A percentile compares a stretch with the other conserved stretches of the same genome.
These are phyloP conservation scores for Geoglossum glabrum DNA, from an alignment of 495 filamentous ascomycete genomes.

Conservation along the genomic window DNA sequence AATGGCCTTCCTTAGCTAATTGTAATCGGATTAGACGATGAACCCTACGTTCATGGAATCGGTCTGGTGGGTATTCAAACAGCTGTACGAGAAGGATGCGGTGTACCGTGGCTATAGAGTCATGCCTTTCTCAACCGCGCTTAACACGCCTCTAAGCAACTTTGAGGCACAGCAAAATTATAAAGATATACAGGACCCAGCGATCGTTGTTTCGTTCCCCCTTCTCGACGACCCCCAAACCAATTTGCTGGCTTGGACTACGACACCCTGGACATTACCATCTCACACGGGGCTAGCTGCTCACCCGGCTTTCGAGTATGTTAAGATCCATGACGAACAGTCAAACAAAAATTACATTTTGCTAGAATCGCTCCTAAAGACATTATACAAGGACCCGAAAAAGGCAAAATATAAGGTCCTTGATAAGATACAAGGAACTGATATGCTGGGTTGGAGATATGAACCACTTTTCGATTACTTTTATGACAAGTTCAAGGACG, in stretches of 20 bases:
- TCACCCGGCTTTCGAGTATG: constrained; percentile 80
- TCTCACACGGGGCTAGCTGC: constrained; percentile 64
- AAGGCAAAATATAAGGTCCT: constrained; percentile 90
- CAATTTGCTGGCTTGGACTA: constrained; percentile 73
- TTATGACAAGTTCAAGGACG: constrained; percentile 78
- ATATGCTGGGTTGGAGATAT: constrained; percentile 86
- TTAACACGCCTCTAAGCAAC: constrained; percentile 79
- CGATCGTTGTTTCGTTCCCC: constrained; percentile 79
- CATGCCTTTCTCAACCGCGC: constrained; percentile 86
- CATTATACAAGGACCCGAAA: constrained; percentile 89
- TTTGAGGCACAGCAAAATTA: constrained; percentile 92
- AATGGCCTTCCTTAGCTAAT: constrained; percentile 74
- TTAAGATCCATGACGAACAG: constrained; percentile 72
- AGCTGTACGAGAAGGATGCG: constrained; percentile 69
- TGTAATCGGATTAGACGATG: constrained; percentile 77
- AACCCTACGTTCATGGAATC: constrained; percentile 86
- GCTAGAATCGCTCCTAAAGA: constrained; percentile 63
- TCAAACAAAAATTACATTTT: constrained; percentile 75
- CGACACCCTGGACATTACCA: constrained; percentile 90
- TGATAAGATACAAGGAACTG: constrained; percentile 60
- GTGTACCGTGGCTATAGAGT: constrained; percentile 81
- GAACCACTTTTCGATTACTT: constrained; percentile 86
- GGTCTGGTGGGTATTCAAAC: constrained; percentile 90
- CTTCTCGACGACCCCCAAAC: constrained; percentile 57
- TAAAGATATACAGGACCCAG: constrained; percentile 81